Evolutionary conservation across 192 early-diverging fungal genomes (phyloP).

Genomic region (Phlyctochytrium arcticum): DNA sequence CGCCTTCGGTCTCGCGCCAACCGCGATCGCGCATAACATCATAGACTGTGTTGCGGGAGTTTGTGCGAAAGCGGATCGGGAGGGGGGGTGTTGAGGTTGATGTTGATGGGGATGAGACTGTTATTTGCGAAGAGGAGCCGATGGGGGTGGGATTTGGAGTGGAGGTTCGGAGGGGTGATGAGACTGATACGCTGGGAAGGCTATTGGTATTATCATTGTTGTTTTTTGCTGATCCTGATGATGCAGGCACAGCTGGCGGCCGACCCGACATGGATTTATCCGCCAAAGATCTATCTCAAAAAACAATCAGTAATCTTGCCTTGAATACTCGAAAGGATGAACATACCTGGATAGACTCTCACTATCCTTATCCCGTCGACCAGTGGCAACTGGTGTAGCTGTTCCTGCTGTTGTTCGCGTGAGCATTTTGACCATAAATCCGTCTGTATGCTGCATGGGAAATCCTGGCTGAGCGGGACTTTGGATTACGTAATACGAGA

Average conservation of each 20-base stretch:
- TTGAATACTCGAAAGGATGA: too few relatives aligned
- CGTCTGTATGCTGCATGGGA: too few relatives aligned
- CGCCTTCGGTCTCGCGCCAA: constrained; percentile 58
- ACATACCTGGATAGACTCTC: too few relatives aligned
- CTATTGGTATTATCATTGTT: background rate
- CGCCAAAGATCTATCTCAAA: background rate
- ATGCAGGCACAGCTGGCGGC: background rate
- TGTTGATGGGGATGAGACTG: background rate
- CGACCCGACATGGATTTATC: background rate
- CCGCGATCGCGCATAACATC: constrained; percentile 58
- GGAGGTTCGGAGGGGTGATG: background rate
- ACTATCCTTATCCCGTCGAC: too few relatives aligned
- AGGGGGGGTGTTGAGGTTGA: background rate
- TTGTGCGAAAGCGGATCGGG: constrained; percentile 48
- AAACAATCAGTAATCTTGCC: background rate
- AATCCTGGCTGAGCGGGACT: too few relatives aligned
- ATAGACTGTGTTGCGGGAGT: constrained; percentile 52
- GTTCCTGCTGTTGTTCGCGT: too few relatives aligned
- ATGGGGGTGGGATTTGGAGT: background rate
- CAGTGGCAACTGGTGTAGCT: too few relatives aligned
- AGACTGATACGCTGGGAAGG: background rate
- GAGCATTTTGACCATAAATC: too few relatives aligned
- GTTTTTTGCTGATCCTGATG: too few relatives aligned
- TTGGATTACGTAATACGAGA: too few relatives aligned
- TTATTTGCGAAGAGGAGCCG: background rate